Evolutionary conservation across 164 flowering plant species (phyloP).

Genomic region (Nymphaea thermarum): DNA sequence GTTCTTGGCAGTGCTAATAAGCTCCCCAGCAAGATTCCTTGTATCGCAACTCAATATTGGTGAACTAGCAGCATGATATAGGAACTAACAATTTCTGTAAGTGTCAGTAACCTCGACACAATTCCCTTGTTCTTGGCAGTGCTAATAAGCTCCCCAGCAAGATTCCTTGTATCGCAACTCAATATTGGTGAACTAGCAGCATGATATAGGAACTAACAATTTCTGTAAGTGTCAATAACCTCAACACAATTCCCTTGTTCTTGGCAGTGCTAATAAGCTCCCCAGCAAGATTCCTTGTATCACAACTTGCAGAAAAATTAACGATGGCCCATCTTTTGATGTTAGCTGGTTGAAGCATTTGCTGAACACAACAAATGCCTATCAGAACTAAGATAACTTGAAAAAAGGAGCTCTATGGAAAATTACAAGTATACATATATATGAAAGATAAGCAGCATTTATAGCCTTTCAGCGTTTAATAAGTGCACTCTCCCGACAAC

Average conservation of each 20-base stretch:
- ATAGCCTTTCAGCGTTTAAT: too few relatives aligned
- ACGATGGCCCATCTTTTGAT: slow-evolving; percentile 74
- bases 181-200: too few relatives aligned
- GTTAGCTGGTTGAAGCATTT: slow-evolving; percentile 46
- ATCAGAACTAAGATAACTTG: not conserved
- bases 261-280: slow-evolving; percentile 41
- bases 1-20: slow-evolving; percentile 36
- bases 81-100: not conserved
- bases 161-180: slow-evolving; percentile 48
- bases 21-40: slow-evolving; percentile 26
- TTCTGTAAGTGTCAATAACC: too few relatives aligned
- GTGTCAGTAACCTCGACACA: slow-evolving; percentile 21
- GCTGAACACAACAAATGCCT: slow-evolving; percentile 17
- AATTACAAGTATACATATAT: too few relatives aligned
- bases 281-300: slow-evolving; percentile 25
- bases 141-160: slow-evolving; percentile 33
- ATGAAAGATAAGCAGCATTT: slow-evolving; percentile 39
- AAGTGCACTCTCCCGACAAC: too few relatives aligned
- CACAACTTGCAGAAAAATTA: slow-evolving; percentile 82
- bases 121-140: slow-evolving; percentile 64
- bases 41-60: slow-evolving; percentile 73
- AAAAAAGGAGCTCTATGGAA: too few relatives aligned
- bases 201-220: not conserved
- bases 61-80: too few relatives aligned
- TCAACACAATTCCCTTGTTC: slow-evolving; percentile 67